These are phyloP conservation scores for Talaromyces amestolkiae DNA, from an alignment of 2,329 filamentous ascomycete genomes.

Conservation along the genomic window DNA sequence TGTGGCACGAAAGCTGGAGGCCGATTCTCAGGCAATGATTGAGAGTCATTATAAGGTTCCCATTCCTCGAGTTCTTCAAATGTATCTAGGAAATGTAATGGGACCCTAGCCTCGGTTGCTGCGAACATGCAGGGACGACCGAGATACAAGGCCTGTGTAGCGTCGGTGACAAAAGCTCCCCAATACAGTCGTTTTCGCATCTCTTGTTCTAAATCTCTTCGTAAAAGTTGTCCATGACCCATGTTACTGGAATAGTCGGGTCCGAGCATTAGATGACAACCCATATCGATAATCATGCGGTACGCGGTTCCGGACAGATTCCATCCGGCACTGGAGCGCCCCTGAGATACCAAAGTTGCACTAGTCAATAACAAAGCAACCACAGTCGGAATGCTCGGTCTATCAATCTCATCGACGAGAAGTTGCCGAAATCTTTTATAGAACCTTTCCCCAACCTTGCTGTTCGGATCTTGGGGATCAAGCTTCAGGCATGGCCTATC, in stretches of 20 bases:
- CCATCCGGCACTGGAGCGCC: slow-evolving; percentile 38
- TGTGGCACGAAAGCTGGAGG: background rate
- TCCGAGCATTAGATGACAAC: background rate
- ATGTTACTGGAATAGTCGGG: background rate
- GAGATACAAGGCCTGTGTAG: background rate
- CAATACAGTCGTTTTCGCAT: background rate
- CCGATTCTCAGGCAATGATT: slow-evolving; percentile 6
- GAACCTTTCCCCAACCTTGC: background rate
- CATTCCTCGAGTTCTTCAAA: slow-evolving; percentile 25
- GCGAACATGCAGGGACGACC: background rate
- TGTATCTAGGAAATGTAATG: slow-evolving; percentile 23
- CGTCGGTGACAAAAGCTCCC: background rate
- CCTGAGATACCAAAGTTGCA: slow-evolving; percentile 34
- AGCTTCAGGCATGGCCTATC: background rate
- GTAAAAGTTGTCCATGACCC: background rate
- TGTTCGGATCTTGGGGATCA: background rate
- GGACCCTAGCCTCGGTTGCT: slow-evolving; percentile 19
- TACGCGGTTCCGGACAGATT: slow-evolving; percentile 38
- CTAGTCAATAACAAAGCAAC: slow-evolving; percentile 32
- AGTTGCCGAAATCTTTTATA: background rate
- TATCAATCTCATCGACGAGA: background rate
- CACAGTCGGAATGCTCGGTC: background rate
- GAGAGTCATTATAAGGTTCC: slow-evolving; percentile 22
- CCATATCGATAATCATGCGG: slow-evolving; percentile 42
- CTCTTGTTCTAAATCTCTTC: background rate